Evolutionary conservation across 768 basidiomycete genomes (phyloP).

Genomic region (Tephrocybe sp.): DNA sequence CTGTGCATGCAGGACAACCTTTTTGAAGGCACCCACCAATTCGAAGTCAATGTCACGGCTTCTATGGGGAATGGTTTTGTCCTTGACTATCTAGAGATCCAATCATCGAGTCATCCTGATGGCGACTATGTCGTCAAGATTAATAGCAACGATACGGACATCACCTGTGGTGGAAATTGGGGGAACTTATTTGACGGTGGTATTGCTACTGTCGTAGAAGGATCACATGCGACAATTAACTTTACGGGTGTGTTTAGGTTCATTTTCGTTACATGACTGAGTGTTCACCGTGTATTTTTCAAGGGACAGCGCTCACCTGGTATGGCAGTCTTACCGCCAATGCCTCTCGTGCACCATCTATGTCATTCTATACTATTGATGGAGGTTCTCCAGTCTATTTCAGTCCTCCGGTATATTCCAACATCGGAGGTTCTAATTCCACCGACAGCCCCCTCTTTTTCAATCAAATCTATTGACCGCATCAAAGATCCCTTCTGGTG

Average conservation of each 20-base stretch:
- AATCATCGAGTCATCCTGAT: neutral
- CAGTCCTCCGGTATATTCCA: too few relatives aligned
- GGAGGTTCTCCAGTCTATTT: too few relatives aligned
- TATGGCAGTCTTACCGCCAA: slow-evolving; percentile 20
- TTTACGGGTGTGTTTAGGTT: slow-evolving; percentile 10
- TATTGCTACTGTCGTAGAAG: neutral
- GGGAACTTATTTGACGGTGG: neutral
- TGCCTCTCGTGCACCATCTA: slow-evolving; percentile 5
- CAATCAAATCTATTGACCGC: too few relatives aligned
- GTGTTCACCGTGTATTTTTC: too few relatives aligned
- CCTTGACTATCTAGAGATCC: slow-evolving; percentile 9
- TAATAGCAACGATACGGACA: neutral
- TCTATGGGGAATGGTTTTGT: neutral
- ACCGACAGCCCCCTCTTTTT: slow-evolving; percentile 18
- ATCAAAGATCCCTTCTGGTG: too few relatives aligned
- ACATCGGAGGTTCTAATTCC: too few relatives aligned
- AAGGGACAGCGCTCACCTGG: slow-evolving; percentile 27
- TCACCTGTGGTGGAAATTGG: neutral
- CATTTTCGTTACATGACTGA: neutral
- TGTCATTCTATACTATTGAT: slow-evolving; percentile 22
- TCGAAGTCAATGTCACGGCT: neutral
- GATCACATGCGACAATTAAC: neutral
- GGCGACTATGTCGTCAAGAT: neutral
- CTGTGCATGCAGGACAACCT: neutral
- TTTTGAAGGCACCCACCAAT: neutral